Conservation (phyloP, 1,139 yeast species). For the Kazachstania sp. region DNA sequence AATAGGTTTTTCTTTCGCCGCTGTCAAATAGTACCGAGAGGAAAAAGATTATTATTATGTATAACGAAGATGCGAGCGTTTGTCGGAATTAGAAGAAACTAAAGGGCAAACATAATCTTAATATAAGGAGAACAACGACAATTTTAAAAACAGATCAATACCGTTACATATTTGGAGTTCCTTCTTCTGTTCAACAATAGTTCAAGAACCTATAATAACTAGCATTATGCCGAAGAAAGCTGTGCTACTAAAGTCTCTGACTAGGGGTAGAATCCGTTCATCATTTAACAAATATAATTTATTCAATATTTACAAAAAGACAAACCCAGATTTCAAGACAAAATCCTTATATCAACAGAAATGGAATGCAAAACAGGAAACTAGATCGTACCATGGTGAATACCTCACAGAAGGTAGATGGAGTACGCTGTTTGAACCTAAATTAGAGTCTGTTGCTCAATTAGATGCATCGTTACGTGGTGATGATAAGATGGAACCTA, state of each 20-base stretch:
- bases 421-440: conserved; percentile 62
- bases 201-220: background rate
- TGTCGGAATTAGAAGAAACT: no score
- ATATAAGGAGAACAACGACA: no score
- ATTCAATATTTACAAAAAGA: conserved; percentile 74
- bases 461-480: conserved; percentile 63
- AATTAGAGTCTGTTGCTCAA: conserved; percentile 77
- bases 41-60: no score
- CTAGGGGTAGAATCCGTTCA: conserved; percentile 73
- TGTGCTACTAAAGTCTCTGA: conserved; percentile 46
- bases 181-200: background rate
- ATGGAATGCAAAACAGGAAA: conserved; percentile 84
- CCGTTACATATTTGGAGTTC: no score
- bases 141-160: no score
- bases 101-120: no score
- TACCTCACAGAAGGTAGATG: conserved; percentile 79
- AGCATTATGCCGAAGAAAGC: conserved; percentile 54
- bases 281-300: conserved; percentile 89
- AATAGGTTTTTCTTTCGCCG: no score
- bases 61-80: no score
- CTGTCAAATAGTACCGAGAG: no score
- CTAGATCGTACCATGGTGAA: conserved; percentile 95
- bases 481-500: conserved; percentile 33
- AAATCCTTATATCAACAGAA: conserved; percentile 79
- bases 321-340: conserved; percentile 43